phyloP scores from a whole-genome alignment of 2,329 filamentous ascomycete genomes.

The Escovopsis sp. region DNA sequence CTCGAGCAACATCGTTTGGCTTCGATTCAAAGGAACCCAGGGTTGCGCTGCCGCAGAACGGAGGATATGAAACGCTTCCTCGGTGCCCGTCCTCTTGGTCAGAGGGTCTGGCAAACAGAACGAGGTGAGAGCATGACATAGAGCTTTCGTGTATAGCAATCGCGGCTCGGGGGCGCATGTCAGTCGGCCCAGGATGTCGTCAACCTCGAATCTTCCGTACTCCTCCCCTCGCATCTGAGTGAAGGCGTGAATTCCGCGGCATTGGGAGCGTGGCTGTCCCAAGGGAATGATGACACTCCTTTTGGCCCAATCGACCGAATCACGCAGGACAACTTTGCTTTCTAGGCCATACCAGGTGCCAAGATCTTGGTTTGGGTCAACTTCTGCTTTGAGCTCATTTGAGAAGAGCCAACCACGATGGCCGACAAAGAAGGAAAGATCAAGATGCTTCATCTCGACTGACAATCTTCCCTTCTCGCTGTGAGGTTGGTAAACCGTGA shows the following conservation, averaged over 20 bases:
- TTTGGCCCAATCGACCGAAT: slow-evolving; percentile 21
- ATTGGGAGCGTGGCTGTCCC: slow-evolving; percentile 19
- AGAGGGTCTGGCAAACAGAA: slow-evolving; percentile 41
- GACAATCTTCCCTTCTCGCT: neutral
- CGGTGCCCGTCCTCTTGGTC: slow-evolving; percentile 43
- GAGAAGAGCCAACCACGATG: slow-evolving; percentile 26
- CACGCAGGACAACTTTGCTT: slow-evolving; percentile 42
- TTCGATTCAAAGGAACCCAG: slow-evolving; percentile 23
- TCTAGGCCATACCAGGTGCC: slow-evolving; percentile 45
- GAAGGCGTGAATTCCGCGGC: slow-evolving; percentile 27
- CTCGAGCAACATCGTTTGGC: slow-evolving; percentile 1
- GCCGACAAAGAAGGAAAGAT: slow-evolving; percentile 17
- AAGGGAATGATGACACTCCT: slow-evolving; percentile 41
- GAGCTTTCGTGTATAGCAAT: slow-evolving; percentile 40
- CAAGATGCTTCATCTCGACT: slow-evolving; percentile 4
- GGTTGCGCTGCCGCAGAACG: slow-evolving; percentile 35
- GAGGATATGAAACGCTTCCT: slow-evolving; percentile 40
- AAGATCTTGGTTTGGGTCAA: slow-evolving; percentile 43
- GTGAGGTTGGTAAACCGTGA: slow-evolving; percentile 3
- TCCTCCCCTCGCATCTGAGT: neutral
- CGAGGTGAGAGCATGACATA: slow-evolving; percentile 46
- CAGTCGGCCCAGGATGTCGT: slow-evolving; percentile 38
- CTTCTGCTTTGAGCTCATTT: slow-evolving; percentile 31
- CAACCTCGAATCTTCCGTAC: slow-evolving; percentile 30
- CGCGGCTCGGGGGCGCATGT: slow-evolving; percentile 41